Percentiles rank a stretch among this genome's conserved stretches.
Conservation (phyloP, 306 rosid genomes). For the Acmispon strigosus region DNA sequence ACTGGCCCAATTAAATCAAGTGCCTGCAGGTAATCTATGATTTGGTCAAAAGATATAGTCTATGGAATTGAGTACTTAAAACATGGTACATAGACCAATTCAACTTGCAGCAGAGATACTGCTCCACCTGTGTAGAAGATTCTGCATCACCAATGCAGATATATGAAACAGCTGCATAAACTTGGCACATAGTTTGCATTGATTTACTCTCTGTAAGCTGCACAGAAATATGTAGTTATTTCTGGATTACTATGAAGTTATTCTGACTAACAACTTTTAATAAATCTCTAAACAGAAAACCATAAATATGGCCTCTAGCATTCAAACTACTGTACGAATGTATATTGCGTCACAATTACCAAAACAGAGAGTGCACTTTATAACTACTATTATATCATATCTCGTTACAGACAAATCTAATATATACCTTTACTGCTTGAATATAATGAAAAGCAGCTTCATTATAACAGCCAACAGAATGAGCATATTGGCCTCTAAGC, state of each 20-base stretch:
- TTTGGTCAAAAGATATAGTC: slow-evolving; percentile 17
- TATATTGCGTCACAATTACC: slow-evolving; percentile 1
- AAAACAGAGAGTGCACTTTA: slow-evolving; percentile 12
- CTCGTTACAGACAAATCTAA: background rate
- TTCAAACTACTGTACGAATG: slow-evolving; percentile 21
- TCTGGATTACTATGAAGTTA: slow-evolving; percentile 18
- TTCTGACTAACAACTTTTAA: background rate
- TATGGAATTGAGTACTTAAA: background rate
- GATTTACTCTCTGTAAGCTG: slow-evolving; percentile 95
- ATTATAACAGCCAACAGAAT: slow-evolving; percentile 76
- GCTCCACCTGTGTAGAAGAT: slow-evolving; percentile 75
- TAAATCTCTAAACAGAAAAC: background rate
- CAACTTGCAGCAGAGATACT: slow-evolving; percentile 8
- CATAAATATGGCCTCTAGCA: slow-evolving; percentile 13
- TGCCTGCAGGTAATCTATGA: slow-evolving; percentile 58
- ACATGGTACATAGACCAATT: slow-evolving; percentile 4
- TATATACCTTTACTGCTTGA: slow-evolving; percentile 75
- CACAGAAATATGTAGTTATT: slow-evolving; percentile 24
- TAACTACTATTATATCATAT: slow-evolving; percentile 2
- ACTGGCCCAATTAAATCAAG: slow-evolving; percentile 91
- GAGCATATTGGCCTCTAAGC: slow-evolving; percentile 97
- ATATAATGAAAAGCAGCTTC: slow-evolving; percentile 87
- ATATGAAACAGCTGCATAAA: slow-evolving; percentile 91
- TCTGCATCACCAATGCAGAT: slow-evolving; percentile 96
- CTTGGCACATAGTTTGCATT: slow-evolving; percentile 85